Percentiles rank a stretch among this genome's conserved stretches.
Evolutionary conservation across 768 basidiomycete genomes (phyloP).

Genomic region (Termitomyces sp.): DNA sequence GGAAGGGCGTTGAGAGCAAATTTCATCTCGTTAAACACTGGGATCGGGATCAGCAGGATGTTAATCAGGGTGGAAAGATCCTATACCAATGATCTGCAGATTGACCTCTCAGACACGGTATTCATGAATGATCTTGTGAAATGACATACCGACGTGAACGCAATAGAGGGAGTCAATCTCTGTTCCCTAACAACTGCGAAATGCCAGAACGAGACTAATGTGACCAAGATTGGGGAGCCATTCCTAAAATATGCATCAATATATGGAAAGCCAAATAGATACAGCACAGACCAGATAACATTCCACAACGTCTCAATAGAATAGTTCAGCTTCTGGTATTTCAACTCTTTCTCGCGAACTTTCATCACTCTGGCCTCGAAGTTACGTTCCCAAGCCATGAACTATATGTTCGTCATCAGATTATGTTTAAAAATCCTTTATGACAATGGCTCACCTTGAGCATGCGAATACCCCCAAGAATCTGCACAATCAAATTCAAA

Average conservation of each 20-base stretch:
- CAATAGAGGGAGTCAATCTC: constrained; percentile 74
- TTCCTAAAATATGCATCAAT: constrained; percentile 30
- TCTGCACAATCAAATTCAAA: constrained; percentile 34
- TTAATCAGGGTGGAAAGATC: background rate
- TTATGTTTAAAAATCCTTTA: background rate
- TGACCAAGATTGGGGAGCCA: constrained; percentile 65
- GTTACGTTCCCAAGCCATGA: constrained; percentile 92
- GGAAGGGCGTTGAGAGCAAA: constrained; percentile 86
- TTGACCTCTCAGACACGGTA: background rate
- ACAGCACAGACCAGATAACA: constrained; percentile 36
- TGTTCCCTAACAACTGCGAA: constrained; percentile 71
- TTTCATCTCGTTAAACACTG: constrained; percentile 85
- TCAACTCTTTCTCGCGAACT: constrained; percentile 77
- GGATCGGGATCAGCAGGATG: background rate
- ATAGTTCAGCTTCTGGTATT: constrained; percentile 84
- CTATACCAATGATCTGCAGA: constrained; percentile 38
- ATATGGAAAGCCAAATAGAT: background rate
- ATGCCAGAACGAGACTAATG: constrained; percentile 63
- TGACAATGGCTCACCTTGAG: constrained; percentile 49
- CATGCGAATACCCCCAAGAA: constrained; percentile 88
- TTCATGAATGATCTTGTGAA: background rate
- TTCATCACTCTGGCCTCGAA: constrained; percentile 75
- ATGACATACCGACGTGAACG: constrained; percentile 66
- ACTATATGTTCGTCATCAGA: constrained; percentile 35
- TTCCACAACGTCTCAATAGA: constrained; percentile 66